These are phyloP conservation scores for Tetragonia tetragonoides DNA, from an alignment of 148 eudicot species.

Conservation along the genomic window DNA sequence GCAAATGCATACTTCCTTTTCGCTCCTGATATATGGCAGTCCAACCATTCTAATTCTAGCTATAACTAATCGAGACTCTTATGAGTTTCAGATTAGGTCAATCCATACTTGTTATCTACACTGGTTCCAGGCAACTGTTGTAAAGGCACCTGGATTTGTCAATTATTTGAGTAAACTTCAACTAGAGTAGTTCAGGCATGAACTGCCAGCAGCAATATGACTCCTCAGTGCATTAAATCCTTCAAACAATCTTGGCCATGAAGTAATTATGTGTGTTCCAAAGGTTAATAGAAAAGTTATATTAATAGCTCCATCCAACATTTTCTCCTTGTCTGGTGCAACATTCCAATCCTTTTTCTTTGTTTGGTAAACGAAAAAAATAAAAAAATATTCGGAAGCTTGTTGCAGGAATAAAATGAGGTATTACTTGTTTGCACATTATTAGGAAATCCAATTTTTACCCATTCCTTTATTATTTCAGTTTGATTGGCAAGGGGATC, in stretches of 20 bases:
- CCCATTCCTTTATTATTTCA: slow-evolving; percentile 31
- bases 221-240: background rate
- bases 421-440: background rate
- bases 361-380: background rate
- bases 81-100: too few species aligned
- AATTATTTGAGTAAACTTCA: too few species aligned
- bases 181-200: too few species aligned
- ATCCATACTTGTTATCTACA: too few species aligned
- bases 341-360: background rate
- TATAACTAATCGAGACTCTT: background rate
- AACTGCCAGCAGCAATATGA: background rate
- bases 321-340: background rate
- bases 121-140: too few species aligned
- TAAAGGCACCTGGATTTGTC: too few species aligned
- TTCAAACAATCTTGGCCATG: background rate
- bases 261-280: background rate
- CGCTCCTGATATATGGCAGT: background rate
- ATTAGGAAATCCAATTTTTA: background rate
- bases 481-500: slow-evolving; percentile 99
- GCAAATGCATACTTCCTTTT: background rate
- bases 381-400: background rate
- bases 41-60: background rate
- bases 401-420: background rate
- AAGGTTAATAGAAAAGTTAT: background rate
- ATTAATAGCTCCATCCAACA: background rate